phyloP scores from a whole-genome alignment of 2,329 filamentous ascomycete genomes.

The Arthrobotrys musiformis region DNA sequence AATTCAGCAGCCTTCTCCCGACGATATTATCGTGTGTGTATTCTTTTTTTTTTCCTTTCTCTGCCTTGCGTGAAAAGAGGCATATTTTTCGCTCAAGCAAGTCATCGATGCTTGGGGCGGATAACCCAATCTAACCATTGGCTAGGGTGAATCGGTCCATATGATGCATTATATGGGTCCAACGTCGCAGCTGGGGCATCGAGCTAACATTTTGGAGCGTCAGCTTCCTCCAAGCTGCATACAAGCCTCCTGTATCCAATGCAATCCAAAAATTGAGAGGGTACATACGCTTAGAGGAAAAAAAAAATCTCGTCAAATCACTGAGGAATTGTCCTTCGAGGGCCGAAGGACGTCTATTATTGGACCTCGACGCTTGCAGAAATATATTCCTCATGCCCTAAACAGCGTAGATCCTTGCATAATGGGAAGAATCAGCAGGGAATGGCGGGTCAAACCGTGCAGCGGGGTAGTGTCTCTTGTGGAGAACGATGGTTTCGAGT shows the following conservation, averaged over 20 bases:
- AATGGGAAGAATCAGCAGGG: slow-evolving; percentile 9
- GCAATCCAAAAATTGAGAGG: slow-evolving; percentile 8
- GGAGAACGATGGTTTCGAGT: not conserved
- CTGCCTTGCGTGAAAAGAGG: slow-evolving; percentile 23
- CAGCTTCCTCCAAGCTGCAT: too few species aligned
- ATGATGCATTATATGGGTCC: slow-evolving; percentile 32
- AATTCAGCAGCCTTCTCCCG: slow-evolving; percentile 3
- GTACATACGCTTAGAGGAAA: not conserved
- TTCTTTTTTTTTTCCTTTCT: not conserved
- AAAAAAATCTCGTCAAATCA: slow-evolving; percentile 15
- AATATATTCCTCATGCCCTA: slow-evolving; percentile 41
- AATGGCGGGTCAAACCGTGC: slow-evolving; percentile 49
- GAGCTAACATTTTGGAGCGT: slow-evolving; percentile 32
- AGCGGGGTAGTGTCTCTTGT: slow-evolving; percentile 32
- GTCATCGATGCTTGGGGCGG: slow-evolving; percentile 39
- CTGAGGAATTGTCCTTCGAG: slow-evolving; percentile 12
- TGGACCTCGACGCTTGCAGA: slow-evolving; percentile 26
- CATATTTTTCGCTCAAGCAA: slow-evolving; percentile 13
- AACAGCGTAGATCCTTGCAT: slow-evolving; percentile 37
- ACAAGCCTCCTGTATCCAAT: slow-evolving; percentile 18
- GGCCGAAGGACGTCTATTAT: slow-evolving; percentile 30
- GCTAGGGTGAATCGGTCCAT: slow-evolving; percentile 21
- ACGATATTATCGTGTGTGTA: slow-evolving; percentile 5
- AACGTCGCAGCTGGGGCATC: slow-evolving; percentile 48
- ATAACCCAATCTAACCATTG: slow-evolving; percentile 48